Evolutionary conservation across 2,329 filamentous ascomycete genomes (phyloP).

Genomic region (Simplicillium sp.): DNA sequence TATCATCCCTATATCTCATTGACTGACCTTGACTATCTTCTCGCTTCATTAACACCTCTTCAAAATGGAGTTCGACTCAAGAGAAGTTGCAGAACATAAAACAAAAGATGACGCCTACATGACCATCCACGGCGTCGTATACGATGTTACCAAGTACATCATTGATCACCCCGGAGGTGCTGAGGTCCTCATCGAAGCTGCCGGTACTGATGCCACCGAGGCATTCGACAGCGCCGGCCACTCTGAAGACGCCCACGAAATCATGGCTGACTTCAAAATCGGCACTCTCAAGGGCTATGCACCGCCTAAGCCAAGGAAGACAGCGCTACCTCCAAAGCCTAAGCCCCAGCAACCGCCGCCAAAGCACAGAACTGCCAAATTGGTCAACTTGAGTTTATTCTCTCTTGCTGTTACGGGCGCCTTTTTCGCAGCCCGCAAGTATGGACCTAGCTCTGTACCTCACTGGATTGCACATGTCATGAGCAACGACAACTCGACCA

Average conservation of each 20-base stretch:
- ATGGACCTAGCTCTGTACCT: slow-evolving; percentile 1
- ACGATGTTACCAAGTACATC: slow-evolving; percentile 47
- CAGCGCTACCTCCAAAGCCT: neutral
- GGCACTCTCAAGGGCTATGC: slow-evolving; percentile 24
- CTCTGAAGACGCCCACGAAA: slow-evolving; percentile 49
- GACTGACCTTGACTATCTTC: neutral
- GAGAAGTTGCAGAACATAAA: slow-evolving; percentile 40
- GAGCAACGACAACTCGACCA: slow-evolving; percentile 6
- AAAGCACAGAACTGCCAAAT: slow-evolving; percentile 1
- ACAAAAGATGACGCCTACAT: slow-evolving; percentile 41
- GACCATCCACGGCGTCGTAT: slow-evolving; percentile 50
- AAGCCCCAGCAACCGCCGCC: neutral
- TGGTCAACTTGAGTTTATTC: slow-evolving; percentile 11
- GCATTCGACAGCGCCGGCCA: slow-evolving; percentile 80
- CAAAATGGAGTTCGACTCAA: slow-evolving; percentile 15
- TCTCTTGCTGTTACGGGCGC: slow-evolving; percentile 11
- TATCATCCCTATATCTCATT: too few species aligned
- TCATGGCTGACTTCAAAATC: slow-evolving; percentile 26
- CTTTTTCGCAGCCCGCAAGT: slow-evolving; percentile 11
- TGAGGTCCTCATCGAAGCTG: slow-evolving; percentile 69
- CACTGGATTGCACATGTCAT: slow-evolving; percentile 3
- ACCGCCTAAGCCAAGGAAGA: slow-evolving; percentile 7
- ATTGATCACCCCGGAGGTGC: slow-evolving; percentile 62
- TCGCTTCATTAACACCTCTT: neutral
- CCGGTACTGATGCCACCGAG: slow-evolving; percentile 67